Conservation (phyloP, 2,329 filamentous ascomycete species). For the Aspergillus fumigatiaffinis region DNA sequence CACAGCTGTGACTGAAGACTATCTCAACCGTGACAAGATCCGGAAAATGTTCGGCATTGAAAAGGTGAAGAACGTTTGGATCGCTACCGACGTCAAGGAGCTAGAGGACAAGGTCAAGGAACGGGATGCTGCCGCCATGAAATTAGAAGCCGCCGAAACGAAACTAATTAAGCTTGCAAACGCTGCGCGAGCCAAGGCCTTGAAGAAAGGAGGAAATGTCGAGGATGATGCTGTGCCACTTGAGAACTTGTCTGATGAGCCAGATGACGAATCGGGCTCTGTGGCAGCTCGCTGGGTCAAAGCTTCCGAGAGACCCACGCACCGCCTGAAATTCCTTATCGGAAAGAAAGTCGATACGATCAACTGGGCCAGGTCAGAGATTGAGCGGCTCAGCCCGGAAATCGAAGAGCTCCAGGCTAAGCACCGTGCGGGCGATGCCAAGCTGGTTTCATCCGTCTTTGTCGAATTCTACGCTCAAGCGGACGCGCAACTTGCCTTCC, state of each 20-base stretch:
- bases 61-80: constrained; percentile 78
- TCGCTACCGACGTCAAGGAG: constrained; percentile 70
- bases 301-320: constrained; percentile 69
- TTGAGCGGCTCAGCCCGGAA: constrained; percentile 69
- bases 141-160: constrained; percentile 82
- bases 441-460: constrained; percentile 73
- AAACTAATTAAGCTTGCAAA: constrained; percentile 79
- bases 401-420: constrained; percentile 65
- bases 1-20: constrained; percentile 74
- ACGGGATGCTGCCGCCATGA: constrained; percentile 73
- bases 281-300: constrained; percentile 72
- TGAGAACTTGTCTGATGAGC: constrained; percentile 47
- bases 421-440: constrained; percentile 62
- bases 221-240: constrained; percentile 32
- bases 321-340: constrained; percentile 66
- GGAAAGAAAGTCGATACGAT: constrained; percentile 94
- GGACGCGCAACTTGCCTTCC: constrained; percentile 80
- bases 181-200: constrained; percentile 62
- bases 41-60: constrained; percentile 74
- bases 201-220: constrained; percentile 54
- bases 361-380: constrained; percentile 76
- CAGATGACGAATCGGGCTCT: constrained; percentile 64
- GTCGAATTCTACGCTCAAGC: constrained; percentile 82
- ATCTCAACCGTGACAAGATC: constrained; percentile 72
- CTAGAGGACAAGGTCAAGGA: constrained; percentile 78